Base-by-base conservation (phyloP, 2,329 filamentous ascomycete species). In the Pezicula rhizophila region DNA sequence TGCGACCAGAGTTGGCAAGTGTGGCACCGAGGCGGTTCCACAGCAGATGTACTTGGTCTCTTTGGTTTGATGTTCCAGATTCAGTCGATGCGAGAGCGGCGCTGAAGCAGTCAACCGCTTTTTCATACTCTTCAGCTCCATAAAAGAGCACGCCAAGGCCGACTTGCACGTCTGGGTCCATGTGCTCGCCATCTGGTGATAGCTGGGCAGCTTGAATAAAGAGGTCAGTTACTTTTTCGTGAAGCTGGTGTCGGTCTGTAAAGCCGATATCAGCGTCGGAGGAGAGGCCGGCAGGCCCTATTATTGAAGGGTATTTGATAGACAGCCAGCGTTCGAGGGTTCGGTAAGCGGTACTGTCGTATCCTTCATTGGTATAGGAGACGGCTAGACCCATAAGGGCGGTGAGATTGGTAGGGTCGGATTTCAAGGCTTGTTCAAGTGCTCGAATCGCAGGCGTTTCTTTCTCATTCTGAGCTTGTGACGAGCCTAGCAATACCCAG, bases 101-200 rank as follows among this genome's bases (percentile, higher is more conserved):
- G 48, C 86, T 87, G 79, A 99, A 99, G 75, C 95, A 99, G 73
- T 99, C 93, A 34, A 99, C 92, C 0, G 93, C 93, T 73, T 99
- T 99, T 66, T 93, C 89, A 72, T 96, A 97, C 65, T 97, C 92
- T 69, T 99, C 93, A 26, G 89, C 90, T 45, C 92, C 93, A 70
- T 99, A 99, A 73, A 99, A 97, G 14, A 99, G 79, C 4, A 99
- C 93, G 33, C 95, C 95, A 1, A 99, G 78, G 1, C 93, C 93
- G 50, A 99, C 93, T 70, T 99, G 95, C 7, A 99, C 93, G 65
- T 99, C 93, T 0, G 93, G 93, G 63, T 99, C 95, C 87, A 99
- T 97, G 62, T 93, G 89, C 62, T 90, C 89, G 52, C 92, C 93
- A 43, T 89, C 85, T 0, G 93, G 93, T 26, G 89, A 93, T 43